These are phyloP conservation scores for Artemisia tridentata DNA, from an alignment of 129 eudicot genomes.

Conservation along the genomic window DNA sequence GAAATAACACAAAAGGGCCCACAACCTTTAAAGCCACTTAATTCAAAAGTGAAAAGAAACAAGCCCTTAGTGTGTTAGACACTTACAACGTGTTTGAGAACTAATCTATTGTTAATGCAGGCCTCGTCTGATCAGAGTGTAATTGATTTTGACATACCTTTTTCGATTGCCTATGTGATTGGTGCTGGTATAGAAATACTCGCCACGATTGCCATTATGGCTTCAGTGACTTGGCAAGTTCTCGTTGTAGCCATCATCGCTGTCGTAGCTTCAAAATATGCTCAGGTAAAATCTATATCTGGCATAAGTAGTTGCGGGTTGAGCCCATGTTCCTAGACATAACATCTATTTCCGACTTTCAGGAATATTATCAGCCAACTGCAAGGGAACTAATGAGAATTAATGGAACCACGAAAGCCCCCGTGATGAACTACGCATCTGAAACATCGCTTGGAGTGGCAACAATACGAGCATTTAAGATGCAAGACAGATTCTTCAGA, in stretches of 20 bases:
- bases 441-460: no score
- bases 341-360: conserved; percentile 4
- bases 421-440: no score
- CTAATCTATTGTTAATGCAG: conserved; percentile 28
- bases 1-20: no score
- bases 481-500: no score
- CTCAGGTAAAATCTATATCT: conserved; percentile 43
- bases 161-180: conserved; percentile 33
- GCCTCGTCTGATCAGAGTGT: conserved; percentile 71
- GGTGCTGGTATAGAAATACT: conserved; percentile 41
- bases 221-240: conserved; percentile 85
- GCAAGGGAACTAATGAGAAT: no score
- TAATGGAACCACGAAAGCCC: no score
- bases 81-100: neutral
- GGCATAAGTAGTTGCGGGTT: neutral
- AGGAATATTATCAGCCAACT: conserved; percentile 46
- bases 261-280: conserved; percentile 44
- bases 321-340: neutral
- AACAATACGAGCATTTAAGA: no score
- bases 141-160: conserved; percentile 57
- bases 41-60: no score
- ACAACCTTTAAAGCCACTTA: no score
- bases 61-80: neutral
- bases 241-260: conserved; percentile 61
- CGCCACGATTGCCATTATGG: conserved; percentile 55